phyloP scores from a whole-genome alignment of 2,329 filamentous ascomycete genomes.

The Claviceps paspali region DNA sequence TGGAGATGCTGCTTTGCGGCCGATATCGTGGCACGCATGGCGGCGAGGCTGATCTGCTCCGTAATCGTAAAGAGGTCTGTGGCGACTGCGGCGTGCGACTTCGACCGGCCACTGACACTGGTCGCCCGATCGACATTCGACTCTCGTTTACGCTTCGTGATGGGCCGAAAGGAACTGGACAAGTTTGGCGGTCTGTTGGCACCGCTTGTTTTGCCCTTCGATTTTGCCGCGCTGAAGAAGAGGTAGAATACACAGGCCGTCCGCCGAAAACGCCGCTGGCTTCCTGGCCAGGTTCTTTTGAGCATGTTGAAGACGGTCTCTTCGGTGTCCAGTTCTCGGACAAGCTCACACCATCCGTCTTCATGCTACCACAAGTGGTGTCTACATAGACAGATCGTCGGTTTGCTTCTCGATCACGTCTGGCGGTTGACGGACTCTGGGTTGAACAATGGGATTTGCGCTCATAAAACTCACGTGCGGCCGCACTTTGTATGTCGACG shows the following conservation, averaged over 20 bases:
- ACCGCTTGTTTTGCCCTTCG: not conserved
- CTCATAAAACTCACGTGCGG: slow-evolving; percentile 19
- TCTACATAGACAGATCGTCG: not conserved
- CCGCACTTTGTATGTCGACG: slow-evolving; percentile 16
- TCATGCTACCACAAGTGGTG: slow-evolving; percentile 1
- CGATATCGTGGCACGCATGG: slow-evolving; percentile 7
- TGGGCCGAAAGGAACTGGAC: not conserved
- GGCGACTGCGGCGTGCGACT: slow-evolving; percentile 2
- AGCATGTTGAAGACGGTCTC: not conserved
- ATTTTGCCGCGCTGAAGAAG: not conserved
- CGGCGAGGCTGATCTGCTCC: slow-evolving; percentile 5
- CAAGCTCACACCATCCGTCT: not conserved
- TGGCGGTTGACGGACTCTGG: slow-evolving; percentile 2
- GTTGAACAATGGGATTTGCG: not conserved
- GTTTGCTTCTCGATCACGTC: slow-evolving; percentile 2
- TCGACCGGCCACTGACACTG: not conserved
- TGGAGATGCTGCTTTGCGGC: not conserved
- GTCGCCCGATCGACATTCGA: not conserved
- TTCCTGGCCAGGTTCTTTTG: slow-evolving; percentile 1
- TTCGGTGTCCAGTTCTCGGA: not conserved
- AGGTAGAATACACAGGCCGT: not conserved
- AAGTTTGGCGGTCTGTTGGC: not conserved
- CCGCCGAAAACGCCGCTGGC: not conserved
- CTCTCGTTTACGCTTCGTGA: not conserved
- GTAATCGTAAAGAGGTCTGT: too few relatives aligned